Evolutionary conservation across 768 basidiomycete genomes (phyloP), one percentile per base, ranked within the genome.

Genomic region (Hypsizygus marmoreus): DNA sequence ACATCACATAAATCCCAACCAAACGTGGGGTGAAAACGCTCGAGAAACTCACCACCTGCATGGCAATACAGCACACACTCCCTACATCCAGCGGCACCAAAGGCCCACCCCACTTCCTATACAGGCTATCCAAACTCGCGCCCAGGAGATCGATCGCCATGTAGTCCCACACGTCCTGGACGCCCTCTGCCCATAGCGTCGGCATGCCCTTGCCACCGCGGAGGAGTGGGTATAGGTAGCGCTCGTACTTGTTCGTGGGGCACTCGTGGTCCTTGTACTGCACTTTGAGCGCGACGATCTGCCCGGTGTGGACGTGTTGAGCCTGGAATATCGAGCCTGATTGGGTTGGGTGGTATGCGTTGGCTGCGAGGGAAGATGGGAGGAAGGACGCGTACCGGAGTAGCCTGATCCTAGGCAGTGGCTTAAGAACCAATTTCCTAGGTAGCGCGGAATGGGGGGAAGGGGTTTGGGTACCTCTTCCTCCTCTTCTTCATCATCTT

Each of bases 131-230:
- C 38, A 91, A 64, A 58, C 86, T 88, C 16, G 76, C 58, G 11
- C 88, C 88, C 10, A 91, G 76, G 11, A 91, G 68, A 62, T 84
- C 84, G 55, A 91, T 88, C n/a, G 79, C 88, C 31, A 91, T 80
- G 63, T 76, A 86, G 57, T 84, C 79, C 82, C 82, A 85, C 47
- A 67, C 65, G 4, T 76, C 80, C 41, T 78, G 67, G 2, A 78
- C 70, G 6, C 81, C 82, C 20, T 79, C 66, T 3, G 77, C 84
- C 67, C 77, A 88, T n/a, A 91, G 69, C 12, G 69, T 80, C 0
- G 88, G 88, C 76, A 91, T 86, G 4, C 88, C 88, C 33, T 73
- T 71, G 17, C 77, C 86, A 13, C 88, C 88, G 65, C 85, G 86
- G 10, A 91, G 64, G 6, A 75, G 54, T 14, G 86, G 87, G 57